Evolutionary conservation across 176 grass and related monocot genomes (phyloP), one percentile per base, ranked within the genome.

Genomic region (Carex littledalei): DNA sequence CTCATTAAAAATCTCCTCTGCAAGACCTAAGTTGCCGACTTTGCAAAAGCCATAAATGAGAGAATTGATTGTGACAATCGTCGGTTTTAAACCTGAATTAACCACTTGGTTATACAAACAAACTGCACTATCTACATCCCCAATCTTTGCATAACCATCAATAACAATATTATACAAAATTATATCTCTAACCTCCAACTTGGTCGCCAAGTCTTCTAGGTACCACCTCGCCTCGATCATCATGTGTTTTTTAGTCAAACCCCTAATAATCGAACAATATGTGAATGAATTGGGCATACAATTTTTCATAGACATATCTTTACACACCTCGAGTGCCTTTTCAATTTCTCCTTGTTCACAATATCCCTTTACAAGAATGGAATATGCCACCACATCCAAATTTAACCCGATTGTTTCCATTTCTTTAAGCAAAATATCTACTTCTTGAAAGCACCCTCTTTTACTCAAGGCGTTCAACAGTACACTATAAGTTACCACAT

Each of bases 321-420:
- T 82, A 75, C 93, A 98, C 52, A 95, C 85, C 75, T 92, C 80
- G 62, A 98, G 89, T 49, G 91, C 96, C 62, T 61, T 98, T 67
- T 89, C 89, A 87, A 94, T 89, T 81, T 99, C 90, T 85, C 96
- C 93, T 62, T 92, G 84, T 75, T 94, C 91, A 80, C 85, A 94
- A 39, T 92, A 92, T 22, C 96, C 93, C 3, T 93, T 89, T 79
- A 95, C 93, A 37, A 99, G 91, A 79, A 89, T 90, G 85, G 96
- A 99, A 95, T 95, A 95, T 67, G 91, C 96, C 74, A 95, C 57
- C 1, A 95, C 80, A 88, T 99, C 96, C 88, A 99, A 88, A 88
- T 91, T 86, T 70, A 99, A 81, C 88, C 91, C 91, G 81, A 88
- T 83, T 63, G 67, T 85, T 81, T 89, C 81, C 64, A 95, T 99